phyloP scores from a whole-genome alignment of 805 yeast genomes.

The Saturnispora zaruensis region DNA sequence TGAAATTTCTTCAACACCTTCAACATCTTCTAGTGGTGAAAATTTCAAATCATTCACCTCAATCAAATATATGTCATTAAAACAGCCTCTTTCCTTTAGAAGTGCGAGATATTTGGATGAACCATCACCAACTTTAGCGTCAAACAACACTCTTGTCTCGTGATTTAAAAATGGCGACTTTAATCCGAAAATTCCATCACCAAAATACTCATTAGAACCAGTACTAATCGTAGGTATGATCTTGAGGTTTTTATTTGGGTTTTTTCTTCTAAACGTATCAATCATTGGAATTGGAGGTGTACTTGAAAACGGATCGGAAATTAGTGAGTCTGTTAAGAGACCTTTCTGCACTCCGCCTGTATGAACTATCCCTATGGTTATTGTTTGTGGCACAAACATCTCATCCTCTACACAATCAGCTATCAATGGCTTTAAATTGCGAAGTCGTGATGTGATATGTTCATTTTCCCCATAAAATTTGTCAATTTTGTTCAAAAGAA shows the following conservation, averaged over 20 bases:
- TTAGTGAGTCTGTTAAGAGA: conserved; percentile 20
- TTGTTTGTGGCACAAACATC: conserved; percentile 18
- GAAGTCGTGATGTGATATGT: conserved; percentile 13
- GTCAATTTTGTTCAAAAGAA: conserved; percentile 1
- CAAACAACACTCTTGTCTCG: conserved; percentile 24
- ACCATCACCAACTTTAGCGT: conserved; percentile 21
- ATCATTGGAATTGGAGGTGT: conserved; percentile 20
- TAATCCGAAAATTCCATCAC: conserved; percentile 14
- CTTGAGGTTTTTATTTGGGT: conserved; percentile 12
- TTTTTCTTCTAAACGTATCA: conserved; percentile 7
- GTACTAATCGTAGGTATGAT: conserved; percentile 12
- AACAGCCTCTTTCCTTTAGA: conserved; percentile 14
- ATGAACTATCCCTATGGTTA: conserved; percentile 25
- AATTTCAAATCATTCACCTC: conserved; percentile 19
- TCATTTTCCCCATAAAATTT: conserved; percentile 12
- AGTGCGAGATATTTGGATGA: conserved; percentile 12
- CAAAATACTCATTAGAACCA: conserved; percentile 7
- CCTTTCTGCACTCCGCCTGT: conserved; percentile 16
- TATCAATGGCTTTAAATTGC: conserved; percentile 12
- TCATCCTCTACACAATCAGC: conserved; percentile 5
- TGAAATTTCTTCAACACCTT: conserved; percentile 13
- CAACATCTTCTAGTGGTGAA: conserved; percentile 10
- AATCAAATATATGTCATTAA: conserved; percentile 26
- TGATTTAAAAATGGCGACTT: conserved; percentile 26
- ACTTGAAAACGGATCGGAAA: conserved; percentile 25